phyloP scores from a whole-genome alignment of 345 rosid genomes.

The Eucalyptus regnans region DNA sequence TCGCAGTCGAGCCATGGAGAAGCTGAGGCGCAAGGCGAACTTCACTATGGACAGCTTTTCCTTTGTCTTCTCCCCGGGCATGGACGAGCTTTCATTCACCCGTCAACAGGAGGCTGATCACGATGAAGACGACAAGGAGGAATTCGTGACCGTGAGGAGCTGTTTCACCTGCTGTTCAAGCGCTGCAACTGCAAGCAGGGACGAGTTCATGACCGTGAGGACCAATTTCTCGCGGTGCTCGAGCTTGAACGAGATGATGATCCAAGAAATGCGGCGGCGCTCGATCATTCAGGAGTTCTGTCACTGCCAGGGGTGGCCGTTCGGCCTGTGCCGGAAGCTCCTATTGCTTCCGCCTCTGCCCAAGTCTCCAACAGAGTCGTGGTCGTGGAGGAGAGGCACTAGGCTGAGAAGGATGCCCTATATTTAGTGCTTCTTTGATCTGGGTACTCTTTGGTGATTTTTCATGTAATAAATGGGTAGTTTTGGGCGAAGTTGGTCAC shows the following conservation, averaged over 20 bases:
- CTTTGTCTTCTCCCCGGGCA: conserved; percentile 25
- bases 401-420: conserved; percentile 21
- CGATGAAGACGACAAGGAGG: conserved; percentile 18
- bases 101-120: neutral
- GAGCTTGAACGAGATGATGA: conserved; percentile 34
- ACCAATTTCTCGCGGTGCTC: conserved; percentile 48
- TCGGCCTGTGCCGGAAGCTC: conserved; percentile 76
- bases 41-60: conserved; percentile 25
- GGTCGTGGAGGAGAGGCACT: conserved; percentile 67
- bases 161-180: conserved; percentile 56
- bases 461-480: neutral
- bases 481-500: neutral
- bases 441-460: neutral
- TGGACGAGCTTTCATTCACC: conserved; percentile 4
- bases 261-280: conserved; percentile 25
- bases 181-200: conserved; percentile 22
- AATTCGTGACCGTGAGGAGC: conserved; percentile 50
- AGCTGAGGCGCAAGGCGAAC: conserved; percentile 42
- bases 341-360: conserved; percentile 83
- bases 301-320: conserved; percentile 87
- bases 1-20: conserved; percentile 64
- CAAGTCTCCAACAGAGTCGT: conserved; percentile 81
- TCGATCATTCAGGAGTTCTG: conserved; percentile 60
- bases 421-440: neutral
- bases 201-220: conserved; percentile 41